These are phyloP conservation scores for Neonothopanus nambi DNA, from an alignment of 1,284 basidiomycete species.

Conservation along the genomic window DNA sequence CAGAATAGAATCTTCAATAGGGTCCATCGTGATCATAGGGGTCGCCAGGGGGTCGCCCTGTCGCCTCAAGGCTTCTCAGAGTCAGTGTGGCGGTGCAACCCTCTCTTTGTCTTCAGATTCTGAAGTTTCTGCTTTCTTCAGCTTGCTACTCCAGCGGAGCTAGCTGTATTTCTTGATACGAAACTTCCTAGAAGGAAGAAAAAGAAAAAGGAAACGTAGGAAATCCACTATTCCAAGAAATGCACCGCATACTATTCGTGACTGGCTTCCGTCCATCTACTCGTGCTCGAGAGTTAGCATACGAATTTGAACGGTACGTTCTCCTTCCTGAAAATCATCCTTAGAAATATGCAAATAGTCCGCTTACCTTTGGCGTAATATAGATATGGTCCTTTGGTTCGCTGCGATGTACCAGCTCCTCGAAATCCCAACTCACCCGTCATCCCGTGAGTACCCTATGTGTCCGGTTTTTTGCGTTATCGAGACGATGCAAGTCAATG, in stretches of 20 bases:
- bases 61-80: neutral
- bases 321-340: neutral
- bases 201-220: neutral
- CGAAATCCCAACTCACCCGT: conserved; percentile 70
- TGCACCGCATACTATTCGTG: conserved; percentile 85
- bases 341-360: neutral
- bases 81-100: neutral
- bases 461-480: conserved; percentile 27
- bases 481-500: conserved; percentile 7
- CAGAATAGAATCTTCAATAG: too few relatives aligned
- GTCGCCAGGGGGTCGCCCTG: too few relatives aligned
- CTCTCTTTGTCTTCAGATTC: neutral
- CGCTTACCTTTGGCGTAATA: neutral
- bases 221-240: too few relatives aligned
- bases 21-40: too few relatives aligned
- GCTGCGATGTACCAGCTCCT: conserved; percentile 88
- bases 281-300: conserved; percentile 80
- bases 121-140: neutral
- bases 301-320: conserved; percentile 82
- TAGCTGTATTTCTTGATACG: too few relatives aligned
- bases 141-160: neutral
- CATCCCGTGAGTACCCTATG: conserved; percentile 69
- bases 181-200: neutral
- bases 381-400: conserved; percentile 76
- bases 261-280: conserved; percentile 80